These are phyloP conservation scores for Vigna trinervia DNA, from an alignment of 306 rosid genomes.

Conservation along the genomic window DNA sequence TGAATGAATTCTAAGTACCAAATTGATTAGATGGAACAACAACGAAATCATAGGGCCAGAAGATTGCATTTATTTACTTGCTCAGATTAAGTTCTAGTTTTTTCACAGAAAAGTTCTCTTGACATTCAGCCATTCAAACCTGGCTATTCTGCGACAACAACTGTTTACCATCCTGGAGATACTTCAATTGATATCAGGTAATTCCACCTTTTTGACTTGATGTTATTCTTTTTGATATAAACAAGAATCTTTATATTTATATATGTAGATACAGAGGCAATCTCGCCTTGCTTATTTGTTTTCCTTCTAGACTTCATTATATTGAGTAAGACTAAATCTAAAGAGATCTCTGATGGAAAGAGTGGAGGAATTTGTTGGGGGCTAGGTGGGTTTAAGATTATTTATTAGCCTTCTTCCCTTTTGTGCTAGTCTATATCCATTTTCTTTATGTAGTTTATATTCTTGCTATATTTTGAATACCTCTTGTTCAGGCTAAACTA, in stretches of 20 bases:
- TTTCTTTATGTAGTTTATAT: constrained; percentile 15
- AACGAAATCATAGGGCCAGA: neutral
- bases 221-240: neutral
- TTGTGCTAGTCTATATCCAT: neutral
- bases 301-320: constrained; percentile 9
- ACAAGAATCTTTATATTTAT: neutral
- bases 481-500: neutral
- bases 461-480: neutral
- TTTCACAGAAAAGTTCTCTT: constrained; percentile 13
- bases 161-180: constrained; percentile 9
- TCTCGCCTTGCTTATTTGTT: neutral
- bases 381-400: neutral
- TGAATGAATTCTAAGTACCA: constrained; percentile 3
- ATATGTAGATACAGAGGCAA: neutral
- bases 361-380: neutral
- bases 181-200: constrained; percentile 52
- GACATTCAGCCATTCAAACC: constrained; percentile 23
- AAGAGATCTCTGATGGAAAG: neutral
- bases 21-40: neutral
- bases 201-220: constrained; percentile 31
- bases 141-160: neutral
- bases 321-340: neutral
- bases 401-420: neutral
- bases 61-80: neutral
- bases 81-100: neutral